Conservation (phyloP, 148 eudicot species). For the Limonium bicolor region DNA sequence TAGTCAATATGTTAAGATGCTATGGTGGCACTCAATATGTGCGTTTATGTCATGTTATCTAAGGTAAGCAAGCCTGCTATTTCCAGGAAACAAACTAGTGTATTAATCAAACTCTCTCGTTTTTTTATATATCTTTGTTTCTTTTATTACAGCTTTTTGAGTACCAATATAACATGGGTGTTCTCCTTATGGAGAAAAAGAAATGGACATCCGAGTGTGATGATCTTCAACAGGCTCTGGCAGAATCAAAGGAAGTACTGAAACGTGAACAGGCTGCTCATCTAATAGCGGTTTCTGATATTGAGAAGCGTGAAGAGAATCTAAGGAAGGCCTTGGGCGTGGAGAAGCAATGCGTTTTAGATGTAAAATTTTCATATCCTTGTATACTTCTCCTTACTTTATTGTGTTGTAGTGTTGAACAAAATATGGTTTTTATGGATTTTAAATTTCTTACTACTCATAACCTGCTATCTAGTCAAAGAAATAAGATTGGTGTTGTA, state of each 20-base stretch:
- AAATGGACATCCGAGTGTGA: slow-evolving; percentile 77
- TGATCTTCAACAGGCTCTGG: slow-evolving; percentile 40
- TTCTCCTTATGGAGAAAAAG: slow-evolving; percentile 88
- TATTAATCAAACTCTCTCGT: too few relatives aligned
- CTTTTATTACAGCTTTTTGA: slow-evolving; percentile 58
- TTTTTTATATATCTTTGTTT: not conserved
- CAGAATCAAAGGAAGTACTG: slow-evolving; percentile 40
- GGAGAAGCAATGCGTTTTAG: slow-evolving; percentile 77
- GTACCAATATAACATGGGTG: slow-evolving; percentile 96
- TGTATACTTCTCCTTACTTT: too few relatives aligned
- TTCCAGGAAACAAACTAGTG: too few relatives aligned
- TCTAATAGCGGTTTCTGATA: slow-evolving; percentile 53
- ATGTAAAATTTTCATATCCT: slow-evolving; percentile 37
- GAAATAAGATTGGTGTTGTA: too few relatives aligned
- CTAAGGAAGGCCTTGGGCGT: slow-evolving; percentile 87
- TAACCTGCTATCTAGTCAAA: too few relatives aligned
- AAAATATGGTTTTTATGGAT: too few relatives aligned
- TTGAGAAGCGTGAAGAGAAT: slow-evolving; percentile 85
- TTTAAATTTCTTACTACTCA: too few relatives aligned
- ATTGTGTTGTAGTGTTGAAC: too few relatives aligned
- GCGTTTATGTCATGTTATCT: not conserved
- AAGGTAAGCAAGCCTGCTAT: not conserved
- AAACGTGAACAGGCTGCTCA: slow-evolving; percentile 81
- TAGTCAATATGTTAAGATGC: too few relatives aligned
- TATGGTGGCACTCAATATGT: too few relatives aligned